A percentile compares a stretch with the other conserved stretches of the same genome.
Conservation (phyloP, 768 basidiomycete species). For the Xerocomellus chrysenteron region DNA sequence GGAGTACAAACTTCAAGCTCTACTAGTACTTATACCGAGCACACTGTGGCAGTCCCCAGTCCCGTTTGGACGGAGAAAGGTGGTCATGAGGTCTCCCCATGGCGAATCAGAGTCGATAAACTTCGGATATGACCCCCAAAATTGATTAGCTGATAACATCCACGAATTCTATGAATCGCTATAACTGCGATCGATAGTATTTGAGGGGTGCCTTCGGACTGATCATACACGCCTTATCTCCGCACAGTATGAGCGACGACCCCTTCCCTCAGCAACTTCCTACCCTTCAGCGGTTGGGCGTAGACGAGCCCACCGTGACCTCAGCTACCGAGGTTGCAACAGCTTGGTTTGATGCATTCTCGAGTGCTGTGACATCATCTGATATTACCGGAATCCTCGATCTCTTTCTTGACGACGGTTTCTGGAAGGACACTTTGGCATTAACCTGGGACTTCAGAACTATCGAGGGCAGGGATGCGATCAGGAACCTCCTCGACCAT, state of each 20-base stretch:
- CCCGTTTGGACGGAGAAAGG: too few relatives aligned
- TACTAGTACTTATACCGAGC: too few relatives aligned
- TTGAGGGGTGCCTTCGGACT: not conserved
- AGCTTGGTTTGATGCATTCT: conserved; percentile 26
- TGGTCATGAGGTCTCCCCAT: not conserved
- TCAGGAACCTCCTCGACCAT: conserved; percentile 40
- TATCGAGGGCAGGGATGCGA: conserved; percentile 39
- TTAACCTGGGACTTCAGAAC: conserved; percentile 59
- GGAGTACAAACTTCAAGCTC: too few relatives aligned
- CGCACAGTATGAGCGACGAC: conserved; percentile 16
- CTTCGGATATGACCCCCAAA: too few relatives aligned
- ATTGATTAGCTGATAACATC: not conserved
- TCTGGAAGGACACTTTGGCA: conserved; percentile 55
- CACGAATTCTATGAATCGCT: not conserved
- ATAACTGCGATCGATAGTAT: not conserved
- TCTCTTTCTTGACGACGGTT: conserved; percentile 31
- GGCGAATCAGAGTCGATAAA: not conserved
- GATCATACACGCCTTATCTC: not conserved
- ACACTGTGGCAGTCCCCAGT: too few relatives aligned
- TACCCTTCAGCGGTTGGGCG: conserved; percentile 28
- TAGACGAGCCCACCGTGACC: conserved; percentile 18
- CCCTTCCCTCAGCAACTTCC: conserved; percentile 28
- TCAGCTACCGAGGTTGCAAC: conserved; percentile 24
- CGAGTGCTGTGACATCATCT: conserved; percentile 18
- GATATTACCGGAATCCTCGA: conserved; percentile 19